Evolutionary conservation across 768 basidiomycete species (phyloP), one percentile per base, ranked within the genome.

Genomic region (Leccinum disarticulatum): DNA sequence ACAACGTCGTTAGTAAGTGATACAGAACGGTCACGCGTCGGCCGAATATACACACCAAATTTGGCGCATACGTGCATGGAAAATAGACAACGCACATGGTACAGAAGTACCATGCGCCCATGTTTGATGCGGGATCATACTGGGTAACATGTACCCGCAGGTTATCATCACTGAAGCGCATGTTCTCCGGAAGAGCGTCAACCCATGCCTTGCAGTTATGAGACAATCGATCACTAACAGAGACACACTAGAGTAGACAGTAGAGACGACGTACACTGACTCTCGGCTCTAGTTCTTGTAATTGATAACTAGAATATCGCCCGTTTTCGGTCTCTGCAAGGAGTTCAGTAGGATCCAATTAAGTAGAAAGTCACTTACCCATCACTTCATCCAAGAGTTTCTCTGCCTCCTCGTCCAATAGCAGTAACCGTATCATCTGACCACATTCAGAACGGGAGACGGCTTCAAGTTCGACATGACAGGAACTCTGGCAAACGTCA

Each of bases 21-120:
- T 27, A 30, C n/a, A 52, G 1, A 11, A 54, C 8, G 31, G 31
- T 15, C 47, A 19, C 27, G 14, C 48, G 11, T 52, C 31, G 48
- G 43, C 35, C 27, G 48, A 58, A 58, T 57, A 52, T 61, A 79
- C 83, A 75, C 66, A 91, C 90, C 72, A 80, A 78, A 64, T 83
- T 81, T 36, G 92, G 69, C n/a, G 83, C 86, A 56, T 91, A 77
- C 31, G 81, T 75, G 65, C 84, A 85, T 59, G 87, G 87, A 47
- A 87, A 87, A 64, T 92, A 83, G 62, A 87, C 77, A 49, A 84
- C 78, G 70, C 93, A 90, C 79, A 91, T 87, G 68, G 79, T 79
- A 64, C 83, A 88, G 74, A 83, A 93, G 65, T 86, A 89, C 91
- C 91, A 93, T 10, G 89, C 88, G 50, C 90, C 88, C 30, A 81